Conservation (phyloP, 2,329 filamentous ascomycete species). For the Leptosphaerulina australis region DNA sequence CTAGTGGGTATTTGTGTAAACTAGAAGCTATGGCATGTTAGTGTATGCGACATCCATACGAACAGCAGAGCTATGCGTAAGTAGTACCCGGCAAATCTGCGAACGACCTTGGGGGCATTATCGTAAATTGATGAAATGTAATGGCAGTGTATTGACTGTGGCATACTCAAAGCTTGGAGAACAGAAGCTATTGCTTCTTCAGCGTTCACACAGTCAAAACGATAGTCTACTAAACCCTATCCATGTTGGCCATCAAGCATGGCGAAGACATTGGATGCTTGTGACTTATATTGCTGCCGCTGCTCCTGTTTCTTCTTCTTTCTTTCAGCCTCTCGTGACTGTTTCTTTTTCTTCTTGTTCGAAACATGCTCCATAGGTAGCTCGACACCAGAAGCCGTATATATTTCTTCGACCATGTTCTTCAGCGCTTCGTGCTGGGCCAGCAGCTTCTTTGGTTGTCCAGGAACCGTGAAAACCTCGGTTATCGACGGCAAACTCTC, state of each 20-base stretch:
- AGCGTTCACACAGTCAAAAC: no score
- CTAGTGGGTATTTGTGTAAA: no score
- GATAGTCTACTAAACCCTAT: no score
- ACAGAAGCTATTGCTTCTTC: no score
- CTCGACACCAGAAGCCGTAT: conserved; percentile 32
- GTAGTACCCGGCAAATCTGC: no score
- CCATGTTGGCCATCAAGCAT: conserved; percentile 15
- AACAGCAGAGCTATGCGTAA: no score
- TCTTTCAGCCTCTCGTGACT: conserved; percentile 34
- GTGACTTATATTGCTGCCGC: conserved; percentile 13
- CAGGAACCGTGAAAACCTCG: conserved; percentile 34
- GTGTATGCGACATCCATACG: no score
- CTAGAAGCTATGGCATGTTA: no score
- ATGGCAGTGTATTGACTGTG: no score
- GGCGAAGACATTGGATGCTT: conserved; percentile 1
- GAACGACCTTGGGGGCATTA: no score
- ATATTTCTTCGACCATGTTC: conserved; percentile 36
- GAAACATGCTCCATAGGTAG: conserved; percentile 23
- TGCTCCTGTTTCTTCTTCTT: conserved; percentile 34
- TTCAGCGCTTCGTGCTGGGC: conserved; percentile 26
- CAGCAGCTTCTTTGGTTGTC: conserved; percentile 23
- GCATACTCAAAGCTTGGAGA: no score
- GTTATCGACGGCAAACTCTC: conserved; percentile 32
- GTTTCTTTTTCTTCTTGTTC: conserved; percentile 35
- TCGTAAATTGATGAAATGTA: no score